A percentile compares a stretch with the other conserved stretches of the same genome.
These are phyloP conservation scores for Pythium diclinum DNA, from an alignment of 352 stramenopile species.

Conservation along the genomic window DNA sequence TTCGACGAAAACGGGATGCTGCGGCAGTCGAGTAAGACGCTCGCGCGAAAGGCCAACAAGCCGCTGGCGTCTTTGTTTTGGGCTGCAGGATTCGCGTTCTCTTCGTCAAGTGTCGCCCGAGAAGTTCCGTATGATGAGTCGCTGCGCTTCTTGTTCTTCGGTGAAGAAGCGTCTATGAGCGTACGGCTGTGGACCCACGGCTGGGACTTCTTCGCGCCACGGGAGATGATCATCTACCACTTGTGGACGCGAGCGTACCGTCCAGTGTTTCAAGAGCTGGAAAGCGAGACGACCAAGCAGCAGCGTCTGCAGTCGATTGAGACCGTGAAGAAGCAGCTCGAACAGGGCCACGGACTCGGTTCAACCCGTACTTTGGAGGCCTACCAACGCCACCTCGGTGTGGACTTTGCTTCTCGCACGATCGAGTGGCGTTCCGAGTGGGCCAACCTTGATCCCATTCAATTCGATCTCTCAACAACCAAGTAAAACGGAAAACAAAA, in stretches of 20 bases:
- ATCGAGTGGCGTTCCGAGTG: conserved; percentile 60
- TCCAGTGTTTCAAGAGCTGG: conserved; percentile 71
- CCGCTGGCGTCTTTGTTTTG: conserved; percentile 62
- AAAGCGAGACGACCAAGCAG: conserved; percentile 32
- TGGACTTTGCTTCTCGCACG: conserved; percentile 37
- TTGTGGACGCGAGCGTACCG: conserved; percentile 85
- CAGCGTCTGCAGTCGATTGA: conserved; percentile 34
- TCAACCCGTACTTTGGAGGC: conserved; percentile 33
- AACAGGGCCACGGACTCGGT: conserved; percentile 28
- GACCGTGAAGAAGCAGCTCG: conserved; percentile 17
- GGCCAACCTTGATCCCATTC: conserved; percentile 56
- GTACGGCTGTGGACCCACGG: conserved; percentile 87
- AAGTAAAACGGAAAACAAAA: conserved; percentile 9
- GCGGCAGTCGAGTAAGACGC: conserved; percentile 56
- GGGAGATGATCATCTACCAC: conserved; percentile 79
- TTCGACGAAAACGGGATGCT: conserved; percentile 57
- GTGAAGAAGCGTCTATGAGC: conserved; percentile 92
- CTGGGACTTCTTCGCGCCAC: conserved; percentile 90
- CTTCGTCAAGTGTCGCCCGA: conserved; percentile 37
- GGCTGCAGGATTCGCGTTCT: conserved; percentile 77
- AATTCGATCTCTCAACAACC: conserved; percentile 43
- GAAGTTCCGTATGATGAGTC: conserved; percentile 86
- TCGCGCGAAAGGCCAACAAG: conserved; percentile 38
- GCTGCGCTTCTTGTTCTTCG: conserved; percentile 92
- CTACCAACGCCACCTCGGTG: conserved; percentile 53